Evolutionary conservation across 2,329 filamentous ascomycete species (phyloP).

Genomic region (Cladophialophora chaetospira): DNA sequence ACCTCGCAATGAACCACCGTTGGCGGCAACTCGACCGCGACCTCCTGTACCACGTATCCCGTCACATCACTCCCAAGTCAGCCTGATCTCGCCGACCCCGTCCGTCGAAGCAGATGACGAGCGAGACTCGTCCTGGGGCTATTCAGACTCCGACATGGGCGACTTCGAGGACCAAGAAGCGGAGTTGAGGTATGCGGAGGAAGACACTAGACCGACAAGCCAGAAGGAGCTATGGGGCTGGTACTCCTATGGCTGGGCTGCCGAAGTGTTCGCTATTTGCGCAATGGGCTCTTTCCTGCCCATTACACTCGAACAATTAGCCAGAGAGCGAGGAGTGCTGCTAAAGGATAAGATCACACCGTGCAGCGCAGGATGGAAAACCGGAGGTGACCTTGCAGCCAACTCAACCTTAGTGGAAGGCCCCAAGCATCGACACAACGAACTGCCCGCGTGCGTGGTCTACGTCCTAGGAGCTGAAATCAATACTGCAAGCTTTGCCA

Average conservation of each 20-base stretch:
- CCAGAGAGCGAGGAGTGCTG: constrained; percentile 86
- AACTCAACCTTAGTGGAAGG: constrained; percentile 31
- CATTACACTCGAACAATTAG: constrained; percentile 89
- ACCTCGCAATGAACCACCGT: constrained; percentile 29
- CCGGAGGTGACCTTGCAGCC: constrained; percentile 35
- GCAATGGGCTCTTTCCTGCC: constrained; percentile 90
- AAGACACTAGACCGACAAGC: constrained; percentile 88
- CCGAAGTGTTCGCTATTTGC: constrained; percentile 94
- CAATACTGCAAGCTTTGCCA: constrained; percentile 95
- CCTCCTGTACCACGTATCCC: constrained; percentile 22
- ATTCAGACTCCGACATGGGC: constrained; percentile 41
- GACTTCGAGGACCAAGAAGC: constrained; percentile 31
- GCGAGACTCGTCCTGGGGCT: constrained; percentile 33
- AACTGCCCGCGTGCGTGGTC: constrained; percentile 65
- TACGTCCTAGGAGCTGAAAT: constrained; percentile 79
- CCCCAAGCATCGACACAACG: constrained; percentile 24
- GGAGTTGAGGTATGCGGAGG: constrained; percentile 67
- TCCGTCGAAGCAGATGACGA: constrained; percentile 72
- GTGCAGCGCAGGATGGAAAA: constrained; percentile 64
- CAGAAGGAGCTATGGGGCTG: constrained; percentile 85
- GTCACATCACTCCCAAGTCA: constrained; percentile 52
- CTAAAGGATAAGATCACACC: constrained; percentile 73
- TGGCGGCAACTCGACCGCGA: constrained; percentile 15
- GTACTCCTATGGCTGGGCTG: constrained; percentile 95
- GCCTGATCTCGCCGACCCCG: constrained; percentile 60